These are phyloP conservation scores for Naganishia albida DNA, from an alignment of 1,284 basidiomycete species.

Conservation along the genomic window DNA sequence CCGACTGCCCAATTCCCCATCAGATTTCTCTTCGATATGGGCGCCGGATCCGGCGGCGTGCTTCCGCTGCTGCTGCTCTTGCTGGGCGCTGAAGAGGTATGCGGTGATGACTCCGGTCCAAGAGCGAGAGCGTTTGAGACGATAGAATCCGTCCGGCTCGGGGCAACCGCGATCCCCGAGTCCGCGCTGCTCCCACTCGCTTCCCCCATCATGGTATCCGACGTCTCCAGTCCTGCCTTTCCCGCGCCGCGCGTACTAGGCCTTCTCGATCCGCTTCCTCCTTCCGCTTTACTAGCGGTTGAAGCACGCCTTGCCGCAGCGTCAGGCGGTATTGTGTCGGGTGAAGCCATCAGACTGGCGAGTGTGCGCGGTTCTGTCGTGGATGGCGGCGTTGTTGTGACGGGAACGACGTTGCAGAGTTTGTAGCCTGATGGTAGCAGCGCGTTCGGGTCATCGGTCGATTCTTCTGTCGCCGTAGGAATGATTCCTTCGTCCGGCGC, in stretches of 20 bases:
- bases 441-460: not conserved
- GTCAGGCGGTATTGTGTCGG: not conserved
- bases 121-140: not conserved
- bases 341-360: not conserved
- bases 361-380: not conserved
- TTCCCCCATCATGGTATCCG: not conserved
- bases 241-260: not conserved
- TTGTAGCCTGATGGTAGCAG: slow-evolving; percentile 7
- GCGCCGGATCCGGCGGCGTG: not conserved
- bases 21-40: not conserved
- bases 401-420: not conserved
- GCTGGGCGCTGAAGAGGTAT: not conserved
- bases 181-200: not conserved
- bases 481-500: not conserved
- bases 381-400: not conserved
- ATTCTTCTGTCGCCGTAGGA: not conserved
- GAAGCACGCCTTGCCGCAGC: not conserved
- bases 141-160: not conserved
- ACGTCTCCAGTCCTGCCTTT: not conserved
- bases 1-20: slow-evolving; percentile 17
- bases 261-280: no score
- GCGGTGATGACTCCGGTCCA: not conserved
- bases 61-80: not conserved
- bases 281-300: not conserved
- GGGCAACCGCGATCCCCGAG: not conserved